These are phyloP conservation scores for Cadophora sp. DNA, from an alignment of 2,329 filamentous ascomycete species.

Conservation along the genomic window DNA sequence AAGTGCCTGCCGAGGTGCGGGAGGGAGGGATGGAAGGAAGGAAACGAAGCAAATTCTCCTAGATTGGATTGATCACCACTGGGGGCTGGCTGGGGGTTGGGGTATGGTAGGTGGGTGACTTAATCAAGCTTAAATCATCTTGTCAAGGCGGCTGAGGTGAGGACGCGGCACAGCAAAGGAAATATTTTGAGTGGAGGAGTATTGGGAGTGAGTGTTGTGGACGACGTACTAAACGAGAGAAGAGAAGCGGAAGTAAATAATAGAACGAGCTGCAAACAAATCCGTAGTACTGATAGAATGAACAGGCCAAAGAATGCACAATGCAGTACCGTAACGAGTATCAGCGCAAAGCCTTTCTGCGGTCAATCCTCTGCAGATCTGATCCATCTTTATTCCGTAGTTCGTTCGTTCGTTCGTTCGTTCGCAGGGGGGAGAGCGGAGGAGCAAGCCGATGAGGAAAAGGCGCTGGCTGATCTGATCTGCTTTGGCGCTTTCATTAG, in stretches of 20 bases:
- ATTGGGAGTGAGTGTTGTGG: no score
- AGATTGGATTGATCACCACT: not conserved
- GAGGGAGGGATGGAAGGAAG: not conserved
- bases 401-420: no score
- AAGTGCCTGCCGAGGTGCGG: not conserved
- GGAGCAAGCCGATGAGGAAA: not conserved
- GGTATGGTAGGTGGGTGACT: not conserved
- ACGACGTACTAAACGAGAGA: no score
- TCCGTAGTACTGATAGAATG: no score
- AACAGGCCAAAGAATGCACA: no score
- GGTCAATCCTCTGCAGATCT: conserved; percentile 1
- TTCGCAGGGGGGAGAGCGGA: not conserved
- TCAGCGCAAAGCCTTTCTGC: not conserved
- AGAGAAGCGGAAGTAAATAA: no score
- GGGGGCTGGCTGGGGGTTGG: not conserved
- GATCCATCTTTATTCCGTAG: not conserved
- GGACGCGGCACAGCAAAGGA: no score
- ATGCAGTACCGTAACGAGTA: no score
- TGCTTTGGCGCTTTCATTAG: not conserved
- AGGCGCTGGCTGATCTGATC: not conserved
- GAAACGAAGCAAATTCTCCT: not conserved
- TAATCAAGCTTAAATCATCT: not conserved
- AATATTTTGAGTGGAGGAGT: no score
- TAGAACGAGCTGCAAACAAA: no score
- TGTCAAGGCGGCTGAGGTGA: no score